Conservation (phyloP, 495 filamentous ascomycete genomes). For the Hypoxylon lienhwacheense region DNA sequence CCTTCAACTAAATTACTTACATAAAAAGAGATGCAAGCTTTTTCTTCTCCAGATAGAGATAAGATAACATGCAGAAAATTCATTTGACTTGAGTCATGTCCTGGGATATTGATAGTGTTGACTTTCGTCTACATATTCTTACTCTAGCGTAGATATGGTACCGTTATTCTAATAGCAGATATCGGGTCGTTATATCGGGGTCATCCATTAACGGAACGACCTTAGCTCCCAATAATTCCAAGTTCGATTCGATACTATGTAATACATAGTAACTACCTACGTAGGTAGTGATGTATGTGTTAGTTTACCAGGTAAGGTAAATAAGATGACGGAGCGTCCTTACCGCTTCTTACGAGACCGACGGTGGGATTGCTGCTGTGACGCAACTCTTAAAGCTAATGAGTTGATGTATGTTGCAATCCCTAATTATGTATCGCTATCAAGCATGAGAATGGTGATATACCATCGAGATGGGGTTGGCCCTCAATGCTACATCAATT, state of each 20-base stretch:
- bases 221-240: not conserved
- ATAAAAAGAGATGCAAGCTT: conserved; percentile 12
- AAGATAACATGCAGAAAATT: conserved; percentile 30
- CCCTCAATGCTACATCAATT: no score
- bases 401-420: conserved; percentile 29
- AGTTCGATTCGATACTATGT: conserved; percentile 3
- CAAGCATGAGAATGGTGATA: conserved; percentile 23
- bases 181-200: conserved; percentile 4
- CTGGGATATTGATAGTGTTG: conserved; percentile 1
- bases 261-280: no score
- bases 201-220: no score
- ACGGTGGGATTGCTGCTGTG: conserved; percentile 21
- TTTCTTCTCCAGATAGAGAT: conserved; percentile 7
- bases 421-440: conserved; percentile 31
- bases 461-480: conserved; percentile 17
- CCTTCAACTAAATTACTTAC: conserved; percentile 17
- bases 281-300: no score
- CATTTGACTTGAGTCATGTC: conserved; percentile 13
- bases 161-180: conserved; percentile 15
- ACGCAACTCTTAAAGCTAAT: conserved; percentile 22
- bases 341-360: conserved; percentile 24
- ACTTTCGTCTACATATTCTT: not conserved
- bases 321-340: conserved; percentile 6
- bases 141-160: no score
- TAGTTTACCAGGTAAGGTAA: no score